Conservation (phyloP, 1,139 yeast genomes). For the Candida albicans region DNA sequence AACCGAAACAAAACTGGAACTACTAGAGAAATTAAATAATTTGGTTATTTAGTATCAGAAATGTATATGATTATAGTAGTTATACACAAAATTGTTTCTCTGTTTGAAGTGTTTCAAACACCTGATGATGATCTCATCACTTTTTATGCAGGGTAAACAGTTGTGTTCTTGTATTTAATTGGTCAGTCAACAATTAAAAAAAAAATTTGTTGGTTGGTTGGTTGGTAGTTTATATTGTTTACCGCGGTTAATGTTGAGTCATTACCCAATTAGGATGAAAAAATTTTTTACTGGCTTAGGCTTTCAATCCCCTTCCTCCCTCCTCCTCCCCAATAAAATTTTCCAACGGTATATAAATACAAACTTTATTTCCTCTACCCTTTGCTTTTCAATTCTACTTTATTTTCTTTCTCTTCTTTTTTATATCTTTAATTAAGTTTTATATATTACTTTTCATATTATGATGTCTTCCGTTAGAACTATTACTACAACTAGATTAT, state of each 20-base stretch:
- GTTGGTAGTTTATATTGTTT: constrained; percentile 3
- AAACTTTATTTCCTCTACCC: not conserved
- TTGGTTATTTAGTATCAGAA: constrained; percentile 5
- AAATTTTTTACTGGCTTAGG: constrained; percentile 6
- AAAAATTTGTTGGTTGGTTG: not conserved
- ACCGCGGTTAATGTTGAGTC: constrained; percentile 13
- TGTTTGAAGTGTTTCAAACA: not conserved
- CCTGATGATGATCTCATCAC: not conserved
- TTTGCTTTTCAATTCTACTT: not conserved
- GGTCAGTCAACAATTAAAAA: too few relatives aligned
- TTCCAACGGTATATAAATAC: not conserved
- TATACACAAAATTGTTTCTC: not conserved
- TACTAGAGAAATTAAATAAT: constrained; percentile 2
- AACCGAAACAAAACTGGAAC: constrained; percentile 10
- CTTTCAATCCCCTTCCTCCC: constrained; percentile 3
- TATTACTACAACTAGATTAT: constrained; percentile 10
- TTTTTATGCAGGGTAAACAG: not conserved
- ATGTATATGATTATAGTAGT: not conserved
- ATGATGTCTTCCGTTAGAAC: constrained; percentile 13
- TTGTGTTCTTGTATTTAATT: not conserved
- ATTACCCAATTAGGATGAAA: constrained; percentile 14
- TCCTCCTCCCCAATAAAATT: not conserved
- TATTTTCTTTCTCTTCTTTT: not conserved
- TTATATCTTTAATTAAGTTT: not conserved
- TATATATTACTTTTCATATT: not conserved